Evolutionary conservation across 495 filamentous ascomycete genomes (phyloP), one percentile per base, ranked within the genome.

Genomic region (Penicillium salamii): DNA sequence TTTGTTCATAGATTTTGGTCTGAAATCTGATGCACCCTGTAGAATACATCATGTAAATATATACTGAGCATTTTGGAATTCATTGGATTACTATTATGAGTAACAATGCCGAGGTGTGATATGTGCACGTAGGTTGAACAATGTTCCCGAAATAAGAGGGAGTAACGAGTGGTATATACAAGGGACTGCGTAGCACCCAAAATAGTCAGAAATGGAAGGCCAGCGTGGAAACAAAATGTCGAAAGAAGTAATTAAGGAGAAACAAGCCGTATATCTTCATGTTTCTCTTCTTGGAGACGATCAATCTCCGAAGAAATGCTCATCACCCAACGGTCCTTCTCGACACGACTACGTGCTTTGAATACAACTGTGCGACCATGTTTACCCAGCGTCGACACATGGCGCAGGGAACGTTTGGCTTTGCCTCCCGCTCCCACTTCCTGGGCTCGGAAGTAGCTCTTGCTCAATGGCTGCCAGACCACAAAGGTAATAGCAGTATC

Each of bases 241-340:
- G 32, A 29, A 39, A 44, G 1, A 19, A 50, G 20, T 18, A 9
- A 39, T 54, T 15, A 72, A 42, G 56, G 42, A 49, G 69, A 68
- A 37, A 78, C 73, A 59, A 88, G 72, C 47, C 83, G 75, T 47
- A 87, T 78, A 54, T 88, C 82, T 59, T 83, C 80, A 7, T 58
- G 64, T 29, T 55, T 67, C 42, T 68, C 74, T 40, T 77, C 68
- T 65, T 85, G 81, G 50, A 86, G 55, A 46, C 85, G 70, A 63
- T 89, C 85, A 66, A 90, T 89, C 66, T 90, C 86, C 53, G 82
- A 81, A 32, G 78, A 79, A 28, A 90, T 84, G 50, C 74, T 84
- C 71, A 88, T 65, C 24, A 90, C 86, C 86, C 86, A 90, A 34
- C 81, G 80, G 69, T 90, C 86, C 50, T 86, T 82, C 63, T 89